phyloP scores from a whole-genome alignment of 1,284 basidiomycete genomes.

The Ganoderma sp. region DNA sequence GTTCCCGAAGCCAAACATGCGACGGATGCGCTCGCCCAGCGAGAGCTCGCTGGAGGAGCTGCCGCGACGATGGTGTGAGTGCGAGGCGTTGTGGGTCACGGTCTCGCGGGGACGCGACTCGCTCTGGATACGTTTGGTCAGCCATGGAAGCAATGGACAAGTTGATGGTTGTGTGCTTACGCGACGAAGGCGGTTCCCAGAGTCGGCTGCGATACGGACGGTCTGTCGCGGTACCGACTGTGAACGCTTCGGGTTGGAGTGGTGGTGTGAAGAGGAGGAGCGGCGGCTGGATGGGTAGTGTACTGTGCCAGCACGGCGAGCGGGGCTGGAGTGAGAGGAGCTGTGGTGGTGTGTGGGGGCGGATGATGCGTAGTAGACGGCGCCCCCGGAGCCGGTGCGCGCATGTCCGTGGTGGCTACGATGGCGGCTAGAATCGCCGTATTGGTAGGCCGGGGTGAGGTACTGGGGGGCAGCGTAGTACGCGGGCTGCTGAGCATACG shows the following conservation, averaged over 20 bases:
- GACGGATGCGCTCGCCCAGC: constrained; percentile 57
- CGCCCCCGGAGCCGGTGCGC: constrained; percentile 27
- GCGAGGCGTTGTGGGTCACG: constrained; percentile 21
- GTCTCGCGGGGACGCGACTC: constrained; percentile 27
- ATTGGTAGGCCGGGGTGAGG: constrained; percentile 30
- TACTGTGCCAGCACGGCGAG: background rate
- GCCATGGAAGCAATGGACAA: background rate
- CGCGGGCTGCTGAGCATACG: constrained; percentile 22
- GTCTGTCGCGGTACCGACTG: constrained; percentile 32
- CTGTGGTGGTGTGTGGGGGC: constrained; percentile 22
- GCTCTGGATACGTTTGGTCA: constrained; percentile 21
- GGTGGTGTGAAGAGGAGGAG: constrained; percentile 12
- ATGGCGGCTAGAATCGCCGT: constrained; percentile 22
- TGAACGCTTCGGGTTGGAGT: constrained; percentile 27
- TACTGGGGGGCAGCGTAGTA: constrained; percentile 31
- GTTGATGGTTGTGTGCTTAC: constrained; percentile 5
- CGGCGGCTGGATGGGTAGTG: constrained; percentile 25
- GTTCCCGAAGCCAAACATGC: constrained; percentile 59
- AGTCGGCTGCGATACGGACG: constrained; percentile 23
- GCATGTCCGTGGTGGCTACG: constrained; percentile 29
- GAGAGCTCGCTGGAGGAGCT: constrained; percentile 33
- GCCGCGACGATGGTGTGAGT: constrained; percentile 32
- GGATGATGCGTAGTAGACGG: constrained; percentile 26
- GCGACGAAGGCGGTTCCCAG: constrained; percentile 19
- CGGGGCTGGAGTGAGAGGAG: constrained; percentile 20